Base-by-base conservation (phyloP, 2,329 filamentous ascomycete species). In the Arthrinium phaeospermum region DNA sequence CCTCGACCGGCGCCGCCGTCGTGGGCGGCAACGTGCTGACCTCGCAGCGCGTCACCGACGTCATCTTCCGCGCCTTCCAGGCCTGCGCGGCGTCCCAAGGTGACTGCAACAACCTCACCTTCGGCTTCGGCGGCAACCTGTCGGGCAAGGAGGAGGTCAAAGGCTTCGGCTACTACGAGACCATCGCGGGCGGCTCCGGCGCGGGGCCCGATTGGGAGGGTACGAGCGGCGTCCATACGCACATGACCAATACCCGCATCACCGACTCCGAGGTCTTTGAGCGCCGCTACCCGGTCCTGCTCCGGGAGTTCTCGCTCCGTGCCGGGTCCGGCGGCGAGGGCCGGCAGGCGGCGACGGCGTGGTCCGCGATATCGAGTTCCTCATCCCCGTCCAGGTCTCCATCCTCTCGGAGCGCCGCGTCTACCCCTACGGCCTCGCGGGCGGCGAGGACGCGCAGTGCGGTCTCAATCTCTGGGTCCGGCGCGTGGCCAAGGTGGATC, bases 401-500 rank as follows among this genome's bases (percentile, higher is more conserved):
- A 95, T 95, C 70, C 82, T 95, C n/a, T 91, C 88, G 47, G 93
- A 95, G 81, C 81, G 93, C 37, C 84, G 93, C 51, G 91, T 94
- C 0, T 92, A 93, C 70, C 93, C 92, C 0, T 98, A 95, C 76
- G 95, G 96, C 0, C 86, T 98, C 73, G 91, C 91, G 30, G 96
- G 96, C 0, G 96, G 96, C 4, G 92, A 91, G 72, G 92, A 96
- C 74, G 96, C 91, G 0, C 83, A 90, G 76, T 92, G 93, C 69
- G 96, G 96, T 0, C 84, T 95, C 74, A 98, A 98, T 77, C 85
- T 97, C 67, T 98, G 96, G 96, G 91, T 97, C 45, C 86, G 94
- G 10, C 92, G 89, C 73, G 91, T 96, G 70, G 85, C 86, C 75
- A 90, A 90, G 80, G 83, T 83, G 1, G 85, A 85, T 77, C 86